Percentiles rank a stretch among this genome's conserved stretches.
Conservation (phyloP, 1,284 basidiomycete species). For the Entoloma clypeatum region DNA sequence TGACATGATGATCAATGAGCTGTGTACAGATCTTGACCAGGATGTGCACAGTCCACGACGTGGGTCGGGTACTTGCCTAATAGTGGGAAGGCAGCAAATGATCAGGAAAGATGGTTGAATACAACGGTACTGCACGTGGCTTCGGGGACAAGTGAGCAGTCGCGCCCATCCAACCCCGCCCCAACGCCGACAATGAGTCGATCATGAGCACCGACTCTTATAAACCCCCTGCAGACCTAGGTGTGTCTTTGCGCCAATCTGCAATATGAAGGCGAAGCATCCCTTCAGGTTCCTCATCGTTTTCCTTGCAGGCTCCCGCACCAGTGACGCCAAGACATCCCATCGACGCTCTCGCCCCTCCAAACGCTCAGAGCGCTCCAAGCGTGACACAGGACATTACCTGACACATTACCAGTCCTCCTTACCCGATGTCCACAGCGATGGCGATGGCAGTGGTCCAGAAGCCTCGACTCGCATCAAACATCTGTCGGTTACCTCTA, state of each 20-base stretch:
- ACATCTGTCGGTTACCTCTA: constrained; percentile 33
- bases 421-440: constrained; percentile 28
- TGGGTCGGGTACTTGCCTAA: too few relatives aligned
- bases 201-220: too few relatives aligned
- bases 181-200: too few relatives aligned
- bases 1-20: constrained; percentile 31
- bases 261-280: too few relatives aligned
- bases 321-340: constrained; percentile 14
- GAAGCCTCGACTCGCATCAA: constrained; percentile 16
- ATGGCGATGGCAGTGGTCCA: constrained; percentile 11
- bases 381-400: constrained; percentile 29
- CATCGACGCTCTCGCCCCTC: constrained; percentile 8
- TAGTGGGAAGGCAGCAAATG: too few relatives aligned
- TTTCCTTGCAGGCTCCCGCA: too few relatives aligned
- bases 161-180: too few relatives aligned
- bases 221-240: too few relatives aligned
- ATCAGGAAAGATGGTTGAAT: too few relatives aligned
- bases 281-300: constrained; percentile 13
- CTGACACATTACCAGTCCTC: constrained; percentile 38
- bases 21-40: background rate
- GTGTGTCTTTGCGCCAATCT: too few relatives aligned
- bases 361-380: constrained; percentile 15
- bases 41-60: background rate
- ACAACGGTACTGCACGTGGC: too few relatives aligned
- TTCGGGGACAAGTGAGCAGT: too few relatives aligned